phyloP scores from a whole-genome alignment of 306 rosid genomes.

The Acacia melanoxylon region DNA sequence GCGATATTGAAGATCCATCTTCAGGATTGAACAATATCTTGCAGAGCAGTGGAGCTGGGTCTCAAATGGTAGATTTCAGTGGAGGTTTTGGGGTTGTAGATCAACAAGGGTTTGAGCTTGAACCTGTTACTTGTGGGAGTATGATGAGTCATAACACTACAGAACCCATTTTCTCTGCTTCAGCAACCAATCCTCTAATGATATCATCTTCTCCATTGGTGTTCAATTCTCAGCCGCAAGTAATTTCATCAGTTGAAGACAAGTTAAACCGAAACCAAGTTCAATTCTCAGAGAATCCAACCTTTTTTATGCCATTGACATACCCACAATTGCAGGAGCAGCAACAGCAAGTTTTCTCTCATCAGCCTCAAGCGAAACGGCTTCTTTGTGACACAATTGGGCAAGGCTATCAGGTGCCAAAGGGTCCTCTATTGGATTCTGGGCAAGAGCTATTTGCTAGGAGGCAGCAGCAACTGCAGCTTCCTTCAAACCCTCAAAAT shows the following conservation, averaged over 20 bases:
- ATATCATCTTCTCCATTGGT: slow-evolving; percentile 44
- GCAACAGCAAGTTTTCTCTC: slow-evolving; percentile 41
- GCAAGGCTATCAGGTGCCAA: slow-evolving; percentile 45
- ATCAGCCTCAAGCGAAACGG: slow-evolving; percentile 60
- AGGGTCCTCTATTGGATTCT: slow-evolving; percentile 44
- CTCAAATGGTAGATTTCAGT: slow-evolving; percentile 59
- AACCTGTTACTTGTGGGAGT: slow-evolving; percentile 33
- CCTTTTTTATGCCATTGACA: slow-evolving; percentile 70
- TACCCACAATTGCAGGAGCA: slow-evolving; percentile 69
- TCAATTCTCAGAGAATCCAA: slow-evolving; percentile 58
- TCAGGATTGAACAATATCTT: slow-evolving; percentile 72
- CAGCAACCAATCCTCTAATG: slow-evolving; percentile 39
- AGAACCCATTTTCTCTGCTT: slow-evolving; percentile 44
- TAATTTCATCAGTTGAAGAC: slow-evolving; percentile 58
- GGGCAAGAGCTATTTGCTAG: slow-evolving; percentile 54
- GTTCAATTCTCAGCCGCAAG: slow-evolving; percentile 53
- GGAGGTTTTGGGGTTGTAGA: slow-evolving; percentile 61
- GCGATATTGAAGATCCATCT: slow-evolving; percentile 92
- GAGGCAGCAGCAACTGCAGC: slow-evolving; percentile 57
- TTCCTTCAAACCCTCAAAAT: slow-evolving; percentile 65
- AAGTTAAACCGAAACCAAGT: slow-evolving; percentile 70
- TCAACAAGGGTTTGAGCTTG: slow-evolving; percentile 63
- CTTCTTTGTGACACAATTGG: slow-evolving; percentile 54
- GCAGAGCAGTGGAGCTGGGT: slow-evolving; percentile 43
- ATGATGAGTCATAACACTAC: slow-evolving; percentile 34